Evolutionary conservation across 2,329 filamentous ascomycete genomes (phyloP), one percentile per base, ranked within the genome.

Genomic region (Ceratocystis eucalypticola): DNA sequence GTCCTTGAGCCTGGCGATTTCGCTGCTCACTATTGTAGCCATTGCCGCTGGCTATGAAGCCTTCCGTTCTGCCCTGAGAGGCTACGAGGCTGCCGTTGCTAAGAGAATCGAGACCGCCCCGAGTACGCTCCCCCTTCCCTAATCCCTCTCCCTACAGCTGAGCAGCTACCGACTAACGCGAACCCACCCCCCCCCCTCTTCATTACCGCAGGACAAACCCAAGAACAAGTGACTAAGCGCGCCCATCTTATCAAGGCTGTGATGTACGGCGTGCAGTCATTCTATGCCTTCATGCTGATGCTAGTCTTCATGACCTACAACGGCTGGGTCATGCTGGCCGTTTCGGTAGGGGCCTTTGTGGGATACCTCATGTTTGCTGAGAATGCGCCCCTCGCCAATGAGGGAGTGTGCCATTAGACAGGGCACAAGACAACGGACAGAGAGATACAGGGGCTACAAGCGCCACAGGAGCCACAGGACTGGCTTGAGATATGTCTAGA

Each of bases 291-390:
- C 73, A 97, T 99, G 82, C 92, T 99, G 74, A 99, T 99, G 94
- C 81, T 99, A 69, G 78, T 99, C 25, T 99, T 99, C 77, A 99
- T 99, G 94, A 99, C 94, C n/a, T 99, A 99, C 78, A 99, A 99
- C 73, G 94, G 94, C 66, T 96, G 89, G 87, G 86, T 99, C 71
- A 99, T 99, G 94, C 77, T 96, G 70, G 84, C 93, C 2, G 92
- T 97, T 17, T 88, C 88, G 0, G 79, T 95, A 8, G 94, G 94
- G 17, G 92, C 93, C 0, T 96, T 95, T 70, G 76, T 96, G 57
- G 94, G 94, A 55, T 96, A 96, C 74, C 74, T 96, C 68, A 72
- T 88, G 57, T 99, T 96, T 77, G 88, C 89, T 17, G 82, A 84
- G 66, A 79, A 80, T 65, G 85, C 85, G 0, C 82, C 85, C 65